These are phyloP conservation scores for Aegle marmelos DNA, from an alignment of 345 rosid genomes.

Conservation along the genomic window DNA sequence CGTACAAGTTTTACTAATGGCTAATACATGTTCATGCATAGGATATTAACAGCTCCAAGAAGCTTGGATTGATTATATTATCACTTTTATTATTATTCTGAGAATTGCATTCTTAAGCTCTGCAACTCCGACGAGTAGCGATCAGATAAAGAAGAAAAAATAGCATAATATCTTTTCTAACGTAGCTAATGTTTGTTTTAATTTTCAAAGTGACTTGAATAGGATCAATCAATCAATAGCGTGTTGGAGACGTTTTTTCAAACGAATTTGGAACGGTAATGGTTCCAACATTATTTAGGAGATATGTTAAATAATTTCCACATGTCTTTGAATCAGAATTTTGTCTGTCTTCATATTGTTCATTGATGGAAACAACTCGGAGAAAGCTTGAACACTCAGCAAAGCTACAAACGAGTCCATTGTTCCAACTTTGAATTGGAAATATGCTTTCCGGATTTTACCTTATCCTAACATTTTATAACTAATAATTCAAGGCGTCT, in stretches of 20 bases:
- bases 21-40: too few relatives aligned
- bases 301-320: constrained; percentile 5
- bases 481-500: not conserved
- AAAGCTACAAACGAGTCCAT: not conserved
- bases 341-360: not conserved
- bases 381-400: not conserved
- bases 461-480: too few relatives aligned
- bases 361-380: constrained; percentile 20
- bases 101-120: not conserved
- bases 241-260: not conserved
- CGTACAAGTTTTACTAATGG: too few relatives aligned
- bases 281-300: not conserved
- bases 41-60: too few relatives aligned
- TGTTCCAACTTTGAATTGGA: not conserved
- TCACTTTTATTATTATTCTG: not conserved
- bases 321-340: not conserved
- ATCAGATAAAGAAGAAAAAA: not conserved
- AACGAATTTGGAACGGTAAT: not conserved
- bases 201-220: not conserved
- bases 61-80: not conserved
- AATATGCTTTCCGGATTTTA: not conserved
- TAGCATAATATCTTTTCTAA: not conserved
- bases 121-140: not conserved
- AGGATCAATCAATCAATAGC: not conserved
- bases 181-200: not conserved